A percentile compares a stretch with the other conserved stretches of the same genome.
Conservation (phyloP, 768 basidiomycete genomes). For the Pleurotus giganteus region DNA sequence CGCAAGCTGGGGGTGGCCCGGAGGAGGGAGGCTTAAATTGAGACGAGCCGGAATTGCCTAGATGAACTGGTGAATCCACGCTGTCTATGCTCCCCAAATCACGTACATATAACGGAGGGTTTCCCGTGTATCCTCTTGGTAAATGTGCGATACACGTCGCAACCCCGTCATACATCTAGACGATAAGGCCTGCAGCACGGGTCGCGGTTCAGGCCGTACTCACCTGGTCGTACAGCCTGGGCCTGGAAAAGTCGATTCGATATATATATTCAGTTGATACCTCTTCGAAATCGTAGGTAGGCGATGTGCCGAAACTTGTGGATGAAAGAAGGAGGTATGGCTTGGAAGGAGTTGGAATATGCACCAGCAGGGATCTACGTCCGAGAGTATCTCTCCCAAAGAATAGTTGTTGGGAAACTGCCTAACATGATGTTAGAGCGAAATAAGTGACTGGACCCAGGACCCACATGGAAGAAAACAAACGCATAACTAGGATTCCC, state of each 20-base stretch:
- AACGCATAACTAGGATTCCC: conserved; percentile 68
- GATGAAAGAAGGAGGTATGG: conserved; percentile 67
- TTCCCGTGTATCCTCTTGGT: conserved; percentile 11
- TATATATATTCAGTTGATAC: conserved; percentile 57
- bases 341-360: conserved; percentile 43
- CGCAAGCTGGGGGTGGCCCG: conserved; percentile 31
- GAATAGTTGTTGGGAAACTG: conserved; percentile 46
- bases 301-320: conserved; percentile 50
- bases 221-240: conserved; percentile 15
- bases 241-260: conserved; percentile 44
- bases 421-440: too few species aligned
- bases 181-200: background rate
- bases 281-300: conserved; percentile 56
- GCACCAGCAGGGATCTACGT: conserved; percentile 79
- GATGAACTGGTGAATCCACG: background rate
- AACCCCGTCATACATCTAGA: conserved; percentile 12
- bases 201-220: conserved; percentile 2
- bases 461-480: conserved; percentile 66
- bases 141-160: conserved; percentile 13
- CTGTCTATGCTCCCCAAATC: too few species aligned
- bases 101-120: conserved; percentile 28
- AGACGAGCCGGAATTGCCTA: conserved; percentile 47
- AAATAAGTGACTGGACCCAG: background rate
- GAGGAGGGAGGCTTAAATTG: conserved; percentile 46
- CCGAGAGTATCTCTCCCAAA: conserved; percentile 85